Percentiles rank a stretch among this genome's conserved stretches.
phyloP scores from a whole-genome alignment of 192 early-diverging fungal species.

The Neocallimastix lanati region DNA sequence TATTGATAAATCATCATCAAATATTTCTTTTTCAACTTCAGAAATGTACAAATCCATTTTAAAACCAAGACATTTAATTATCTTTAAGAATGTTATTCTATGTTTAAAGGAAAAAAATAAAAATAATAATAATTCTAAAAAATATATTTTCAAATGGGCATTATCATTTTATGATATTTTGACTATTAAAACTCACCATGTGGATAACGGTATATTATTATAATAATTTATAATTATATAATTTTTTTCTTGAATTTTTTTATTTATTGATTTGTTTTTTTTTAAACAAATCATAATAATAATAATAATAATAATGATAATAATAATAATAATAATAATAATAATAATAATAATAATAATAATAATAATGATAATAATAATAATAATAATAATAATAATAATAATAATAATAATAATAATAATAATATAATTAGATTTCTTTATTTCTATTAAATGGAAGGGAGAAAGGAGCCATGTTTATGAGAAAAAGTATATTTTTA shows the following conservation, averaged over 20 bases:
- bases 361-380: no score
- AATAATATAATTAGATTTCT: background rate
- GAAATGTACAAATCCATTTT: background rate
- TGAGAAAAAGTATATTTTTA: background rate
- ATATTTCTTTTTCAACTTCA: background rate
- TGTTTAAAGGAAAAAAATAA: background rate
- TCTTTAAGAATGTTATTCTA: background rate
- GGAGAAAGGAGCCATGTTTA: background rate
- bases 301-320: background rate
- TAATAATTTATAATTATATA: no score
- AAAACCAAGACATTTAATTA: background rate
- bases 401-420: no score
- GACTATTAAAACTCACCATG: background rate
- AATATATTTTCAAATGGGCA: background rate
- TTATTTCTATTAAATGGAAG: background rate
- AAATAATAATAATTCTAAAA: background rate
- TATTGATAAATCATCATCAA: background rate
- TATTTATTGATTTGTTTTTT: no score
- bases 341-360: no score
- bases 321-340: no score
- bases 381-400: no score
- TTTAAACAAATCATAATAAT: no score
- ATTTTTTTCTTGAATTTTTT: no score
- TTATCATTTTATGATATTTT: background rate
- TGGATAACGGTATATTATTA: background rate